These are phyloP conservation scores for Cornus kousa DNA, from an alignment of 148 eudicot genomes.

Conservation along the genomic window DNA sequence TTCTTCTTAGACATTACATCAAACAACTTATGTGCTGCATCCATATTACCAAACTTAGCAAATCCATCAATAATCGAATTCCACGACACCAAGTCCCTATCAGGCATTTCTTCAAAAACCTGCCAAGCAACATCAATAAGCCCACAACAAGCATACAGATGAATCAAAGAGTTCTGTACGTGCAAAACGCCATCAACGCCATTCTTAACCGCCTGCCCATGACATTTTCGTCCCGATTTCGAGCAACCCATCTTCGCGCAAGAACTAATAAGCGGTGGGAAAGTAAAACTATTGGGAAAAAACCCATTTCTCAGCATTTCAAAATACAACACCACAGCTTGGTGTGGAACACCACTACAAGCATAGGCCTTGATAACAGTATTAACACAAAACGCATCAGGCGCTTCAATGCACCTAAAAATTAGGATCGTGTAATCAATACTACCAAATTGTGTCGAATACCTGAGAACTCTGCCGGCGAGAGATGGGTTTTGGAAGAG, in stretches of 20 bases:
- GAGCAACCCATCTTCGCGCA: slow-evolving; percentile 48
- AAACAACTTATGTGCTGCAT: slow-evolving; percentile 30
- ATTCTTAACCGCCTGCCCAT: slow-evolving; percentile 56
- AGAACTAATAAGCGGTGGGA: slow-evolving; percentile 59
- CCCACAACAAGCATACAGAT: slow-evolving; percentile 65
- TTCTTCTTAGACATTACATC: slow-evolving; percentile 59
- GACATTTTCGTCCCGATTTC: slow-evolving; percentile 43
- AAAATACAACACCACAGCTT: slow-evolving; percentile 51
- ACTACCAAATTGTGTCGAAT: slow-evolving; percentile 41
- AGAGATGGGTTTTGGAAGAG: slow-evolving; percentile 37
- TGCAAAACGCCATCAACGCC: slow-evolving; percentile 54
- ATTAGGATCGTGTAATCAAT: slow-evolving; percentile 41
- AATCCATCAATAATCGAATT: slow-evolving; percentile 55
- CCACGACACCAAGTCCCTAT: slow-evolving; percentile 32
- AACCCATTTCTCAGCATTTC: slow-evolving; percentile 52
- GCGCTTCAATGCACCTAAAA: slow-evolving; percentile 35
- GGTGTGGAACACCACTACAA: slow-evolving; percentile 29
- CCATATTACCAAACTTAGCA: slow-evolving; percentile 17
- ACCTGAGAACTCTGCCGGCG: slow-evolving; percentile 50
- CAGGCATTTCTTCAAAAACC: slow-evolving; percentile 54
- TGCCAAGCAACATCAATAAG: slow-evolving; percentile 33
- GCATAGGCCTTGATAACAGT: slow-evolving; percentile 60
- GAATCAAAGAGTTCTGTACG: slow-evolving; percentile 67
- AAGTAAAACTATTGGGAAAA: slow-evolving; percentile 62
- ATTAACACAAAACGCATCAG: slow-evolving; percentile 54